These are phyloP conservation scores for Globisporangium irregulare DNA, from an alignment of 352 stramenopile genomes.

Conservation along the genomic window DNA sequence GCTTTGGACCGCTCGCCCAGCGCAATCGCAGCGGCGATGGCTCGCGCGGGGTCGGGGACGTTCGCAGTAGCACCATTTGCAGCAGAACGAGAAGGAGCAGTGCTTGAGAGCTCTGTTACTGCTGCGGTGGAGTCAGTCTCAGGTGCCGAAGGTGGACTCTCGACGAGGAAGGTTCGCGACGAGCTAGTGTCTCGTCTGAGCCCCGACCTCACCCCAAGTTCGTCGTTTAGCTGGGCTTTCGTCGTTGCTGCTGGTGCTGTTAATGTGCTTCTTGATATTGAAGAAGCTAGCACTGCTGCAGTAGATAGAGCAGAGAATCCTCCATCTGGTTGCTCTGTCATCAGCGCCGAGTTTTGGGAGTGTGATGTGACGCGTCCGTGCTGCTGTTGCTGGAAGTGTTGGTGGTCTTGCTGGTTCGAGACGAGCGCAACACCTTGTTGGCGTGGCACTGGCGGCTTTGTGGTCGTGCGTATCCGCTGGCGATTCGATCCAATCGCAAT, in stretches of 20 bases:
- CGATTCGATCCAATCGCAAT: conserved; percentile 50
- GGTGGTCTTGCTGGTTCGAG: conserved; percentile 18
- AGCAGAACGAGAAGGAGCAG: background rate
- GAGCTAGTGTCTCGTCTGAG: background rate
- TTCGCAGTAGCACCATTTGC: background rate
- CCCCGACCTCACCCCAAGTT: background rate
- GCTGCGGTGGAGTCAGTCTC: background rate
- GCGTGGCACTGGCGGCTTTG: conserved; percentile 58
- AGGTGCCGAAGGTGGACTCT: background rate
- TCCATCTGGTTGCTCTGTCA: background rate
- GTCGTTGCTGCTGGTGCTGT: background rate
- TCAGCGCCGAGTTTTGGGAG: background rate
- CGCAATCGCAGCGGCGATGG: conserved; percentile 35
- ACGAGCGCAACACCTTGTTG: conserved; percentile 17
- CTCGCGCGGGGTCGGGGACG: conserved; percentile 7
- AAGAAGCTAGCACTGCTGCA: background rate
- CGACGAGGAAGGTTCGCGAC: background rate
- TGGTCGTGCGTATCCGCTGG: conserved; percentile 38
- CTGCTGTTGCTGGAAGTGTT: background rate
- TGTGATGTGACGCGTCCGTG: background rate
- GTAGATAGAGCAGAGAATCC: background rate
- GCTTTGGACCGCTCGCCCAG: conserved; percentile 37
- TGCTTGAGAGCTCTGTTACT: background rate
- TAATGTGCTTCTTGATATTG: background rate
- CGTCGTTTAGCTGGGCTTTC: background rate